phyloP scores from a whole-genome alignment of 139 green algal genomes.

The Gonium pectorale region DNA sequence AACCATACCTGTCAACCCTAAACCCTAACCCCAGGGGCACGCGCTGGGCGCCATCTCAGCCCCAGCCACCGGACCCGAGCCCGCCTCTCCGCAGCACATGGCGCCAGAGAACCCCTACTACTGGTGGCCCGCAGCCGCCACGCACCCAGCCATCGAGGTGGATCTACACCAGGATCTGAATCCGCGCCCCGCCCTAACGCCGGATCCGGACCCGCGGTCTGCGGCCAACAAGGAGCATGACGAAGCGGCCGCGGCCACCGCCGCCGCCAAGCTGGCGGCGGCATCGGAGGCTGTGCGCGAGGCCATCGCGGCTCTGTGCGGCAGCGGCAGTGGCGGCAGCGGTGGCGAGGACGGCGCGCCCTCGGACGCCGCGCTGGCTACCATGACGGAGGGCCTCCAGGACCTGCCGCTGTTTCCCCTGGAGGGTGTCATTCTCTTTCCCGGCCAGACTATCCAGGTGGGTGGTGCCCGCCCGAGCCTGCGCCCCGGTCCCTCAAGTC shows the following conservation, averaged over 20 bases:
- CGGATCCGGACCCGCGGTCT: no score
- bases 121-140: constrained; percentile 10
- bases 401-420: constrained; percentile 33
- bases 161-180: no score
- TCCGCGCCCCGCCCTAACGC: no score
- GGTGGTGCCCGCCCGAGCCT: background rate
- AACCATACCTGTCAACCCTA: no score
- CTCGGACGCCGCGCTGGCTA: background rate
- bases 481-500: background rate
- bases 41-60: constrained; percentile 11
- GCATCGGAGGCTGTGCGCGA: no score
- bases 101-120: constrained; percentile 33
- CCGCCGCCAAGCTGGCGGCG: no score
- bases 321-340: no score
- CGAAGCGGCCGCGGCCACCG: no score
- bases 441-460: constrained; percentile 41
- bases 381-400: background rate
- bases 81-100: background rate
- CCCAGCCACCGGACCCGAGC: constrained; percentile 21
- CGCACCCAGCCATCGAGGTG: background rate
- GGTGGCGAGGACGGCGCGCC: background rate
- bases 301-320: no score
- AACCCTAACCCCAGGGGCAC: background rate
- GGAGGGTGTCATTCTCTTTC: constrained; percentile 8
- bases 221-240: no score